Evolutionary conservation across 108 stramenopile genomes (phyloP).

Genomic region (Skeletonema tropicum): DNA sequence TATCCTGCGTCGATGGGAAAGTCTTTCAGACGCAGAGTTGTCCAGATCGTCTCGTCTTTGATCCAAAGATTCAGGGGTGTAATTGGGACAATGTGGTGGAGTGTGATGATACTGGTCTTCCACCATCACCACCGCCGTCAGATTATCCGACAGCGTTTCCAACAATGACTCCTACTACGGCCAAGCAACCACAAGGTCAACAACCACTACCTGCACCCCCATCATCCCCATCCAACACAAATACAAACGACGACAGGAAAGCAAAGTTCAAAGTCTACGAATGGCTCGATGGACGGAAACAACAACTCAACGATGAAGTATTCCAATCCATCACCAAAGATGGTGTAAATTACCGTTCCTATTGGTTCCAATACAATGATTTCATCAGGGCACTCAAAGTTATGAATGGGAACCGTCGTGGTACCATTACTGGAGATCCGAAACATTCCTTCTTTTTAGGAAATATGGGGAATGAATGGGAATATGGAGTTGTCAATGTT

Average conservation of each 20-base stretch:
- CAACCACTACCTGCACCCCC: not conserved
- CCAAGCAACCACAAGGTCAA: not conserved
- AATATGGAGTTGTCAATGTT: slow-evolving; percentile 28
- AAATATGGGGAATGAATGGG: slow-evolving; percentile 8
- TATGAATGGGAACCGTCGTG: not conserved
- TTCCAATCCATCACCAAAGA: slow-evolving; percentile 1
- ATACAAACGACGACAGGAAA: not conserved
- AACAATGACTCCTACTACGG: not conserved
- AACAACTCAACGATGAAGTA: not conserved
- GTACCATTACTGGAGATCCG: not conserved
- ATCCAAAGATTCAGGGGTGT: not conserved
- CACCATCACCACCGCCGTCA: too few relatives aligned
- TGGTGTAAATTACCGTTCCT: not conserved
- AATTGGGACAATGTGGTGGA: not conserved
- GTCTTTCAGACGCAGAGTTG: not conserved
- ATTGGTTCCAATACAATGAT: slow-evolving; percentile 5
- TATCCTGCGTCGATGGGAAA: not conserved
- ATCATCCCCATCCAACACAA: not conserved
- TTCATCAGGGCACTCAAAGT: not conserved
- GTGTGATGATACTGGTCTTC: not conserved
- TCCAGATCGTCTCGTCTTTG: not conserved
- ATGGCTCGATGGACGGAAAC: not conserved
- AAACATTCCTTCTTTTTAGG: slow-evolving; percentile 19
- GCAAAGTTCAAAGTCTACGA: not conserved
- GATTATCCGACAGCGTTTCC: not conserved